A percentile compares a stretch with the other conserved stretches of the same genome.
These are phyloP conservation scores for Chlorella sorokiniana DNA, from an alignment of 139 green algal species.

Conservation along the genomic window DNA sequence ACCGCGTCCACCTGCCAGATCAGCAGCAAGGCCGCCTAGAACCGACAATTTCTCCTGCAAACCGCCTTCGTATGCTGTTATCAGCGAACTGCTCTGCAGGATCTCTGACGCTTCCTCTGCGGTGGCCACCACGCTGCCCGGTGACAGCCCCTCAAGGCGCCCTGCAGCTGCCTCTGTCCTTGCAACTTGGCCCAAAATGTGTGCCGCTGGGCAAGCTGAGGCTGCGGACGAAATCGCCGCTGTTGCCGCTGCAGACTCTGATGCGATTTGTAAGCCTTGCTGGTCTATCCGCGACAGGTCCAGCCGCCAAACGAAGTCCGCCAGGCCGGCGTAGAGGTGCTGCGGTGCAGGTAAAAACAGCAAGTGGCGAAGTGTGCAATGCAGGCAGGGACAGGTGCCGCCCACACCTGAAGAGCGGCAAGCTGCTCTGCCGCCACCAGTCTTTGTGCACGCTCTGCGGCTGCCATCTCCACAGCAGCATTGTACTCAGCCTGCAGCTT, in stretches of 20 bases:
- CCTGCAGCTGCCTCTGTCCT: no score
- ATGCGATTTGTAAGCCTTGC: neutral
- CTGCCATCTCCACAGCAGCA: neutral
- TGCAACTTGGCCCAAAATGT: no score
- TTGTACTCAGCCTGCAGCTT: neutral
- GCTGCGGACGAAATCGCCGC: no score
- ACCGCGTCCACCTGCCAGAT: no score
- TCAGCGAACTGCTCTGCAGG: no score
- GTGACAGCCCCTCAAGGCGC: no score
- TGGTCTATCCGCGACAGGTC: neutral
- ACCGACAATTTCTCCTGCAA: no score
- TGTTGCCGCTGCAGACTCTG: neutral
- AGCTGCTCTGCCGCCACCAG: neutral
- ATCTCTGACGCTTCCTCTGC: no score
- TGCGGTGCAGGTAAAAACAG: neutral
- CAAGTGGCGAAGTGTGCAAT: neutral
- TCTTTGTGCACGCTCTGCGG: neutral
- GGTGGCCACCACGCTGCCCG: no score
- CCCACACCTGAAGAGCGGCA: neutral
- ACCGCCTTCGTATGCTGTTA: no score
- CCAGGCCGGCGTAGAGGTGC: neutral
- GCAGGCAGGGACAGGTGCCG: neutral
- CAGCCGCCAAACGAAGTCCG: slow-evolving; percentile 7
- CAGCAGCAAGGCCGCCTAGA: no score
- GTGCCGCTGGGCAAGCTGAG: no score